phyloP scores from a whole-genome alignment of 352 stramenopile species.

The Thalassiosira pacifica region DNA sequence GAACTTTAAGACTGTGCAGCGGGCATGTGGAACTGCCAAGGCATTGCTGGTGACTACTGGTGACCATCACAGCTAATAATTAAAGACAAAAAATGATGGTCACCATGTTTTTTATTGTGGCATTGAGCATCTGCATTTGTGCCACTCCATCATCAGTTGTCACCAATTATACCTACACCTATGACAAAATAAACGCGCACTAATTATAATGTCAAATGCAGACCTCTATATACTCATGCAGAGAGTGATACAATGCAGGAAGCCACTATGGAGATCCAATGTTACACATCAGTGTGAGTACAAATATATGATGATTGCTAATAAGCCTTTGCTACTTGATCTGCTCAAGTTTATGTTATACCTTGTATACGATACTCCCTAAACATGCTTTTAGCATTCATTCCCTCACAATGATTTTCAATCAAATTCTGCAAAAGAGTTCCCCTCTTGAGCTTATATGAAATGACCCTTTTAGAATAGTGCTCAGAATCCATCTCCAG shows the following conservation, averaged over 20 bases:
- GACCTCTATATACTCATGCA: neutral
- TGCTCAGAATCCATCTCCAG: constrained; percentile 68
- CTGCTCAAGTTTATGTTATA: too few species aligned
- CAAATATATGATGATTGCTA: too few species aligned
- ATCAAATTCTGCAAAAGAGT: constrained; percentile 46
- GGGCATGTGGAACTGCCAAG: too few species aligned
- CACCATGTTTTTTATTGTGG: neutral
- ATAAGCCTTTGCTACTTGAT: too few species aligned
- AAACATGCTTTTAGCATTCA: too few species aligned
- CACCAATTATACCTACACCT: neutral
- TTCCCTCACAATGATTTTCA: constrained; percentile 25
- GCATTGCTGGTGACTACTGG: too few species aligned
- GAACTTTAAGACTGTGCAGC: too few species aligned
- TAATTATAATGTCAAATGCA: neutral
- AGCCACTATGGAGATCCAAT: constrained; percentile 2
- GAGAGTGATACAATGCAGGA: neutral
- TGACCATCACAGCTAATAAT: neutral
- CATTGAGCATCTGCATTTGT: constrained; percentile 21
- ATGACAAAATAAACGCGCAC: neutral
- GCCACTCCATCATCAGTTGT: constrained; percentile 7
- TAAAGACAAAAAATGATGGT: neutral
- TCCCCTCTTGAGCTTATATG: constrained; percentile 51
- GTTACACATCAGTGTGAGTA: constrained; percentile 35
- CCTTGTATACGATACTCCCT: too few species aligned
- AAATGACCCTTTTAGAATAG: constrained; percentile 63